These are phyloP conservation scores for Manihot esculenta DNA, from an alignment of 441 rosid genomes.

Conservation along the genomic window DNA sequence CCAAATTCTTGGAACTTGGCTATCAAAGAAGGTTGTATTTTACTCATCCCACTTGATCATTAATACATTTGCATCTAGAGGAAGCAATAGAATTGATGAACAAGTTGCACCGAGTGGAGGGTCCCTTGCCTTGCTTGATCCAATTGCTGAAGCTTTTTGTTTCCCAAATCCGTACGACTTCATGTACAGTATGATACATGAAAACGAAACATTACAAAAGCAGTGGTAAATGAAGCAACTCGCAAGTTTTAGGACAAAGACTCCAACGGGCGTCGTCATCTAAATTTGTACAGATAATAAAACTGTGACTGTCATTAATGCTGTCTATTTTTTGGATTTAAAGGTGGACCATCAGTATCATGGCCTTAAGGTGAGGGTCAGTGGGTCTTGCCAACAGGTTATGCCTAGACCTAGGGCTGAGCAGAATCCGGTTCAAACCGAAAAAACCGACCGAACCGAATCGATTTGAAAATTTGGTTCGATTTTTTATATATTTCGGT, in stretches of 20 bases:
- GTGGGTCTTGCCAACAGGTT: neutral
- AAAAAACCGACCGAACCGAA: no score
- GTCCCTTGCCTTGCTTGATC: neutral
- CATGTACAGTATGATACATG: neutral
- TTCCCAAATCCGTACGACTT: neutral
- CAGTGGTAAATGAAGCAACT: slow-evolving; percentile 11
- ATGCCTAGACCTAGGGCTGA: no score
- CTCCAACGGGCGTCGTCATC: neutral
- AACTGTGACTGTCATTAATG: neutral
- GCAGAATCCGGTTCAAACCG: no score
- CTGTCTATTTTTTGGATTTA: neutral
- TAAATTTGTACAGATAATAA: neutral
- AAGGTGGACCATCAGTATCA: neutral
- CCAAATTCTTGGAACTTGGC: neutral
- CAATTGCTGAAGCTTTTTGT: neutral
- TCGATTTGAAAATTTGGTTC: no score
- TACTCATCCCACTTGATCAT: slow-evolving; percentile 9
- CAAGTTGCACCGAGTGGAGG: slow-evolving; percentile 9
- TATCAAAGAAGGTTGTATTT: neutral
- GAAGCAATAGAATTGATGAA: neutral
- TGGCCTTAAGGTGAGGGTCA: neutral
- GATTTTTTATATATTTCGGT: no score
- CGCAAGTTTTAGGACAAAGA: neutral
- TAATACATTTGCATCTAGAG: neutral
- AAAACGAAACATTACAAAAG: neutral